These are phyloP conservation scores for Ustilago sp. DNA, from an alignment of 1,284 basidiomycete species.

Conservation along the genomic window DNA sequence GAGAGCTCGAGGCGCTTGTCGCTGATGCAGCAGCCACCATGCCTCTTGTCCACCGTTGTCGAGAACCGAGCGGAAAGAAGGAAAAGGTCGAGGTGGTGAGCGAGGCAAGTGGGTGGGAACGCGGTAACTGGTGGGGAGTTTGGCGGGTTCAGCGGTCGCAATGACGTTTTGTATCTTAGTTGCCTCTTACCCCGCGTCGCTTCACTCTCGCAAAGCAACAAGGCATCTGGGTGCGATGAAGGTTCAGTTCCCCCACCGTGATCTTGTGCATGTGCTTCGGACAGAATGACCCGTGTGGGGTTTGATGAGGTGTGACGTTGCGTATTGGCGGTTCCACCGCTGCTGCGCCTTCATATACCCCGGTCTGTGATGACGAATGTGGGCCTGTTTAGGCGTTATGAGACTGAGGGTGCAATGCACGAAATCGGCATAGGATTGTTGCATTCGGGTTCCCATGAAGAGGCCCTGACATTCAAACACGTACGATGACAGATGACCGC, in stretches of 20 bases:
- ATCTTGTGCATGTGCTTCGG: not conserved
- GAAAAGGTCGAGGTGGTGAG: slow-evolving; percentile 33
- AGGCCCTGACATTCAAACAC: not conserved
- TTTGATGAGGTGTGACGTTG: not conserved
- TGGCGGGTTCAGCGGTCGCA: slow-evolving; percentile 60
- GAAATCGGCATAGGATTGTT: not conserved
- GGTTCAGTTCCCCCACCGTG: not conserved
- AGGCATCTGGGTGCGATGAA: not conserved
- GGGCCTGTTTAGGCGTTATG: not conserved
- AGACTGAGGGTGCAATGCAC: not conserved
- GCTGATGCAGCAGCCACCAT: slow-evolving; percentile 48
- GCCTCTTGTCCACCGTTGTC: slow-evolving; percentile 9
- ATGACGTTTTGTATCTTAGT: not conserved
- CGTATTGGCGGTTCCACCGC: not conserved
- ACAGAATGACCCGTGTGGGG: not conserved
- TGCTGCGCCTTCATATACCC: not conserved
- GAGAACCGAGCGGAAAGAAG: not conserved
- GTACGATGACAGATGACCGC: not conserved
- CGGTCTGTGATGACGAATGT: not conserved
- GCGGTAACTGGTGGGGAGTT: slow-evolving; percentile 69
- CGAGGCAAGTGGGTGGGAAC: slow-evolving; percentile 65
- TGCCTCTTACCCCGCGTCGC: not conserved
- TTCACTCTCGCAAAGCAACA: not conserved
- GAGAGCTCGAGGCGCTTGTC: slow-evolving; percentile 65
- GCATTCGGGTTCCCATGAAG: not conserved